These are phyloP conservation scores for Fraxinus excelsior DNA, from an alignment of 257 asterid genomes.

Conservation along the genomic window DNA sequence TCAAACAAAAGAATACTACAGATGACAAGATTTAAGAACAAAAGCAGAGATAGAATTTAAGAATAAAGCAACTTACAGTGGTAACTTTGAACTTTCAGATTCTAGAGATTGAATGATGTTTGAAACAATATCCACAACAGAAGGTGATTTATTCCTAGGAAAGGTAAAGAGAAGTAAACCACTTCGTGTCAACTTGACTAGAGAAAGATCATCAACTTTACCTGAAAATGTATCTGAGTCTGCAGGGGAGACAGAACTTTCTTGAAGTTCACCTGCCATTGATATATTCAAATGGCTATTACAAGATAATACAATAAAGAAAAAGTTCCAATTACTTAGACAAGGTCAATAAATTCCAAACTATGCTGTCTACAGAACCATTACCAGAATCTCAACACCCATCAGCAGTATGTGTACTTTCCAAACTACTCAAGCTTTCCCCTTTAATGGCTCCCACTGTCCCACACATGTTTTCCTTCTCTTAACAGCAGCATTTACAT, in stretches of 20 bases:
- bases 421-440: too few species aligned
- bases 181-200: conserved; percentile 48
- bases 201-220: conserved; percentile 36
- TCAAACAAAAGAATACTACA: background rate
- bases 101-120: conserved; percentile 39
- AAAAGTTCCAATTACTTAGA: background rate
- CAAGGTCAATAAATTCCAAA: too few species aligned
- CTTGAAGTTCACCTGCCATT: too few species aligned
- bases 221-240: conserved; percentile 24
- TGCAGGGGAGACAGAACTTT: background rate
- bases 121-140: conserved; percentile 34
- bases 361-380: too few species aligned
- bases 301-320: background rate
- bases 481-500: too few species aligned
- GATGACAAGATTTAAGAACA: background rate
- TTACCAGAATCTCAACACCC: too few species aligned
- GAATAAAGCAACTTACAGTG: conserved; percentile 33
- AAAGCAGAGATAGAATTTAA: background rate
- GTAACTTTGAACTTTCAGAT: conserved; percentile 36
- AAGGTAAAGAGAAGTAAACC: conserved; percentile 45
- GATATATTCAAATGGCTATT: too few species aligned
- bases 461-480: too few species aligned
- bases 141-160: conserved; percentile 34
- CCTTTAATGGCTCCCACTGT: too few species aligned
- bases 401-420: too few species aligned